Evolutionary conservation across 768 basidiomycete species (phyloP).

Genomic region (Auriscalpium orientale): DNA sequence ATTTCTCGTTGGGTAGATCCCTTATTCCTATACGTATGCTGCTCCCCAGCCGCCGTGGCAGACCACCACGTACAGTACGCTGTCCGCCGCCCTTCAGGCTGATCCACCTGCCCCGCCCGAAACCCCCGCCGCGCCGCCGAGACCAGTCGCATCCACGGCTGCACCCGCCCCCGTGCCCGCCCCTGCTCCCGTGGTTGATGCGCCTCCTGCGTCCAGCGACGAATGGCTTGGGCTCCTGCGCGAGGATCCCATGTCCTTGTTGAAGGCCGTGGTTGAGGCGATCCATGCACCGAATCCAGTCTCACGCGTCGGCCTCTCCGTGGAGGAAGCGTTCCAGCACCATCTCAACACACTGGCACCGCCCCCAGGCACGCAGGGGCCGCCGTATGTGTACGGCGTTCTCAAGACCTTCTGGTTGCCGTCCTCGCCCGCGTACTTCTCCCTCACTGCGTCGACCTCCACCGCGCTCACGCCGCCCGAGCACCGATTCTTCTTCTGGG

Average conservation of each 20-base stretch:
- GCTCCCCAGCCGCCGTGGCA: conserved; percentile 9
- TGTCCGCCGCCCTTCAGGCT: conserved; percentile 14
- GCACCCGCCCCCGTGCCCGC: conserved; percentile 3
- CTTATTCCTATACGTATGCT: conserved; percentile 1
- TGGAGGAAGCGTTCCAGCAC: conserved; percentile 74
- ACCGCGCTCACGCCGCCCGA: conserved; percentile 62
- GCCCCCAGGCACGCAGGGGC: conserved; percentile 34
- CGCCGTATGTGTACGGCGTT: conserved; percentile 67
- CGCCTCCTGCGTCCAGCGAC: conserved; percentile 35
- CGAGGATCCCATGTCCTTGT: conserved; percentile 48
- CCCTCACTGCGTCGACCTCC: conserved; percentile 65
- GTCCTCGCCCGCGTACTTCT: conserved; percentile 69
- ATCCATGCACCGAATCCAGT: conserved; percentile 58
- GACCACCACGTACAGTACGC: conserved; percentile 10
- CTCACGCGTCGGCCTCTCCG: conserved; percentile 50
- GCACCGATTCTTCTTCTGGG: conserved; percentile 82
- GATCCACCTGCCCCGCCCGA: conserved; percentile 5
- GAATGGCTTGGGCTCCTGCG: conserved; percentile 60
- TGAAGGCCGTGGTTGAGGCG: conserved; percentile 47
- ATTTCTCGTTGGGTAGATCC: background rate
- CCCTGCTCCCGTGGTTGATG: conserved; percentile 19
- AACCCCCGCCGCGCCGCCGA: background rate
- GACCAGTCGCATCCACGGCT: background rate
- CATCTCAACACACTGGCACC: conserved; percentile 62
- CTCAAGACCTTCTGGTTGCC: conserved; percentile 83